Conservation (phyloP, 2,329 filamentous ascomycete genomes). For the Aspergillus sp. region DNA sequence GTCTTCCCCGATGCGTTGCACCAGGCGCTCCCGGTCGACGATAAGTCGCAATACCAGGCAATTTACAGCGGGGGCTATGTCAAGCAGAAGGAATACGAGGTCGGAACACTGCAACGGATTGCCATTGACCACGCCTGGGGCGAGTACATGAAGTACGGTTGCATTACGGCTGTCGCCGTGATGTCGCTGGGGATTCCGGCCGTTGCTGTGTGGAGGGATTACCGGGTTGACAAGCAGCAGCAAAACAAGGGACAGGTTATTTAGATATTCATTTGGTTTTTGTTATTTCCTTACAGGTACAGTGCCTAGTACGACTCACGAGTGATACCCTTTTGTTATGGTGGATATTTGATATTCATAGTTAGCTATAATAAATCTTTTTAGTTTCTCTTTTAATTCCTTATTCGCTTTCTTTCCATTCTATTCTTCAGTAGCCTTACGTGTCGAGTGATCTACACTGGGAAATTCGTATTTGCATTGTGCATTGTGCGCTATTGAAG, state of each 20-base stretch:
- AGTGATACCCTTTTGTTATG: background rate
- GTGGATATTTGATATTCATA: background rate
- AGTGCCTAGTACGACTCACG: background rate
- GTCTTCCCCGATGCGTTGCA: slow-evolving; percentile 46
- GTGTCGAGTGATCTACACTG: too few relatives aligned
- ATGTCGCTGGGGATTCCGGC: slow-evolving; percentile 27
- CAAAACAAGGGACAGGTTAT: slow-evolving; percentile 1
- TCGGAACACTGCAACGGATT: slow-evolving; percentile 22
- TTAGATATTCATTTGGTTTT: background rate
- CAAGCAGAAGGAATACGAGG: slow-evolving; percentile 22
- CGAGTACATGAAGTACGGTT: slow-evolving; percentile 28
- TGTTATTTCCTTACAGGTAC: background rate
- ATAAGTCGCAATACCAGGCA: slow-evolving; percentile 9
- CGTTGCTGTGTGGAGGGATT: slow-evolving; percentile 34
- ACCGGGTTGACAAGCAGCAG: slow-evolving; percentile 28
- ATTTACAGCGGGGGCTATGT: slow-evolving; percentile 24
- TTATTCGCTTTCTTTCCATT: background rate
- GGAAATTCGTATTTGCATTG: background rate
- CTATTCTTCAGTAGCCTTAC: background rate
- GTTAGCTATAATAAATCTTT: background rate
- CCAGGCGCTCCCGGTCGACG: slow-evolving; percentile 37
- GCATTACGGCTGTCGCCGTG: slow-evolving; percentile 29
- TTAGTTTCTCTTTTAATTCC: background rate
- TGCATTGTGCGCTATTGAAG: background rate
- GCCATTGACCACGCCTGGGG: slow-evolving; percentile 35